Conservation (phyloP, 2,329 filamentous ascomycete species). For the Canariomyces notabilis region DNA sequence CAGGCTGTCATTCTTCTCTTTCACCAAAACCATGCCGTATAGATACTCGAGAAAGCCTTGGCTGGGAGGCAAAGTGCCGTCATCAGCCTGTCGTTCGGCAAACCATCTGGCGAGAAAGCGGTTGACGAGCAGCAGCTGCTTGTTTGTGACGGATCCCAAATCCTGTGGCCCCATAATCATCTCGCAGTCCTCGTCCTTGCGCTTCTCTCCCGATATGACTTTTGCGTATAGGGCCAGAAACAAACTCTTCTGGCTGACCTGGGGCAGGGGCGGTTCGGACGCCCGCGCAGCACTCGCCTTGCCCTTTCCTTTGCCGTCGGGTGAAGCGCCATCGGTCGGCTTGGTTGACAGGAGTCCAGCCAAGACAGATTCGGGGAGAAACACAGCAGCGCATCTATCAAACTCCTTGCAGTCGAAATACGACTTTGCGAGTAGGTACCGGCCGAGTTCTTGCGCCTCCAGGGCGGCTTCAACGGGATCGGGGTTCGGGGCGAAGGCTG, state of each 20-base stretch:
- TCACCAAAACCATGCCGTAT: constrained; percentile 86
- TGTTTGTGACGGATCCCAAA: constrained; percentile 76
- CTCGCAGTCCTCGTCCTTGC: constrained; percentile 92
- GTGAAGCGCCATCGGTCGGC: constrained; percentile 31
- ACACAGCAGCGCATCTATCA: constrained; percentile 86
- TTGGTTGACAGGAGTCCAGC: constrained; percentile 55
- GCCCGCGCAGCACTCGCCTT: constrained; percentile 42
- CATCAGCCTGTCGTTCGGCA: constrained; percentile 53
- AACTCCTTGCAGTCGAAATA: constrained; percentile 95
- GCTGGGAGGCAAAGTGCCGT: constrained; percentile 56
- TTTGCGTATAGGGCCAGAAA: constrained; percentile 92
- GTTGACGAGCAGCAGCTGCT: constrained; percentile 72
- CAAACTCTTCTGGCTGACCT: constrained; percentile 81
- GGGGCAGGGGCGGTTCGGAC: constrained; percentile 38
- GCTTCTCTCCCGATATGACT: constrained; percentile 89
- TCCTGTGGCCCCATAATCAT: constrained; percentile 95
- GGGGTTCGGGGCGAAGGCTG: constrained; percentile 50
- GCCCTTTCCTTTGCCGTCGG: constrained; percentile 46
- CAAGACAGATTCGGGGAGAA: constrained; percentile 76
- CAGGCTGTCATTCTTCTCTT: constrained; percentile 81
- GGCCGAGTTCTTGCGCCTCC: constrained; percentile 73
- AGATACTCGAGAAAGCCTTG: constrained; percentile 94
- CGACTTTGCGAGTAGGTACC: constrained; percentile 85
- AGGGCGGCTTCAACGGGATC: constrained; percentile 70
- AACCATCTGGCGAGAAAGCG: constrained; percentile 80